Percentiles rank a stretch among this genome's conserved stretches.
Conservation (phyloP, 2,329 filamentous ascomycete genomes). For the Aspergillus thermomutatus region DNA sequence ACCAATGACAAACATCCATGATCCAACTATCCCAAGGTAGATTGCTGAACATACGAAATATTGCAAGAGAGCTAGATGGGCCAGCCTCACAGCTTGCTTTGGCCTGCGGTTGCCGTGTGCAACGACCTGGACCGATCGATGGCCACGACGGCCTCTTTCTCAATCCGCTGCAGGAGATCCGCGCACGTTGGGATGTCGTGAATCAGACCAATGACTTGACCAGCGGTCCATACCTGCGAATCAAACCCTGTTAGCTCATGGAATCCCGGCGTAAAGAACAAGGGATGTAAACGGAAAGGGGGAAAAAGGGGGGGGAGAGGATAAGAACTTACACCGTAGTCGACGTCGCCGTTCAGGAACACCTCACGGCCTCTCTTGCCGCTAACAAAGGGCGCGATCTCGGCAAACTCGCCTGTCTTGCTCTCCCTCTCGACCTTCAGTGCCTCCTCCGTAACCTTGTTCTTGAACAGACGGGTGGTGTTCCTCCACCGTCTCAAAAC, state of each 20-base stretch:
- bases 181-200: conserved; percentile 77
- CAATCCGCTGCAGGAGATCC: conserved; percentile 67
- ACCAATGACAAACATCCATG: background rate
- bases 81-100: conserved; percentile 54
- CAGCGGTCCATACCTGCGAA: conserved; percentile 85
- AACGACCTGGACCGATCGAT: conserved; percentile 59
- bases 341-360: conserved; percentile 85
- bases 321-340: conserved; percentile 72
- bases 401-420: conserved; percentile 79
- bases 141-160: conserved; percentile 69
- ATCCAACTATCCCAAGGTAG: background rate
- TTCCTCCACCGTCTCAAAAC: conserved; percentile 90
- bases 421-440: conserved; percentile 81
- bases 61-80: background rate
- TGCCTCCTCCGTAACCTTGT: conserved; percentile 80
- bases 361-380: conserved; percentile 89
- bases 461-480: conserved; percentile 82
- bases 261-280: background rate
- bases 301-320: conserved; percentile 21
- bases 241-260: conserved; percentile 9
- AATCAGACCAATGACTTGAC: conserved; percentile 88
- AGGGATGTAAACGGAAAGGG: background rate
- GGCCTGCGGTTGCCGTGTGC: conserved; percentile 38
- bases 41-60: background rate
- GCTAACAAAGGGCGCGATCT: conserved; percentile 82